phyloP scores from a whole-genome alignment of 371 early-diverging fungal genomes.

The Basidiobolus meristosporus region DNA sequence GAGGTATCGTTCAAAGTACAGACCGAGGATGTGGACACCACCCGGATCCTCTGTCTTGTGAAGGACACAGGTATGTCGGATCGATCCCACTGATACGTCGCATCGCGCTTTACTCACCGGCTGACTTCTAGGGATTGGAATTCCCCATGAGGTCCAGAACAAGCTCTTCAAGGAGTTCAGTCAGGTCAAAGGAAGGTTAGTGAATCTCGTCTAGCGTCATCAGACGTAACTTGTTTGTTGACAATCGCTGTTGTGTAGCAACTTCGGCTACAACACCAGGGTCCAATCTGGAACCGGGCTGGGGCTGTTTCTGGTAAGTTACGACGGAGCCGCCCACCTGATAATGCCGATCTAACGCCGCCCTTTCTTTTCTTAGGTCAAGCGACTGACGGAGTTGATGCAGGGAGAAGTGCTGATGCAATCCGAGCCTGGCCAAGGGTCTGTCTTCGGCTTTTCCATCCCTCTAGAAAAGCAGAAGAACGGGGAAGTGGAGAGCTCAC shows the following conservation, averaged over 20 bases:
- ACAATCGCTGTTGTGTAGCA: no score
- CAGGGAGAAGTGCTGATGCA: conserved; percentile 11
- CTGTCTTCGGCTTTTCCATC: conserved; percentile 11
- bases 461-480: conserved; percentile 7
- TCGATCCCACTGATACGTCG: no score
- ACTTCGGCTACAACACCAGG: conserved; percentile 1
- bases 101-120: no score
- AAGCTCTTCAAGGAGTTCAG: conserved; percentile 31
- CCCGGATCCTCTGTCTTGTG: conserved; percentile 16
- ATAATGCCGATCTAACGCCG: no score
- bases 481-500: no score
- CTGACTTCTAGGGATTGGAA: conserved; percentile 28
- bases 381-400: conserved; percentile 14
- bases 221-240: no score
- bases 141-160: conserved; percentile 19
- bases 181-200: background rate
- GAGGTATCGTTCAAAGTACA: conserved; percentile 17
- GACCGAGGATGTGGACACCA: conserved; percentile 5
- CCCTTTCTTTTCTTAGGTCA: conserved; percentile 3
- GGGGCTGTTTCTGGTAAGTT: conserved; percentile 6
- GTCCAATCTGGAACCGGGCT: conserved; percentile 27
- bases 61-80: conserved; percentile 32
- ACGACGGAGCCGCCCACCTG: no score
- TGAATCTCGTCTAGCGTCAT: no score
- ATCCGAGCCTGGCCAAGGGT: conserved; percentile 7